A percentile compares a stretch with the other conserved stretches of the same genome.
Evolutionary conservation across 345 rosid genomes (phyloP).

Genomic region (Salix koriyanagi): DNA sequence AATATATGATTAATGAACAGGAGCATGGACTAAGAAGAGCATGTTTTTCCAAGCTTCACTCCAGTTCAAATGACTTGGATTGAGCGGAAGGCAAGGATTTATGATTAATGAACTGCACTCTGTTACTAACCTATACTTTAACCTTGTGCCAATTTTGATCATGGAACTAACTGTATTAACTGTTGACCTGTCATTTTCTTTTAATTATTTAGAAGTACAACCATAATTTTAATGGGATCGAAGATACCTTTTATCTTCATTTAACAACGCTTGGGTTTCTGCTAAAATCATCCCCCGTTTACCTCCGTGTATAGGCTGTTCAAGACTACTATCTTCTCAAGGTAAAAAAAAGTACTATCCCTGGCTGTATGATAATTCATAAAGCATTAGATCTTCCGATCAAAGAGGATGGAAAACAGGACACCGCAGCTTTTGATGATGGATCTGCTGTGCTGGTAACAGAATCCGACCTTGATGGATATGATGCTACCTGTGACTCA

Average conservation of each 20-base stretch:
- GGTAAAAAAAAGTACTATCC: constrained; percentile 18
- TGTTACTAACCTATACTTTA: not conserved
- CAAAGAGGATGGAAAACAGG: not conserved
- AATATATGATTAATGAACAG: too few species aligned
- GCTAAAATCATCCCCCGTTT: not conserved
- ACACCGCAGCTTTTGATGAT: not conserved
- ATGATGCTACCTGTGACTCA: not conserved
- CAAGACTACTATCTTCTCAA: constrained; percentile 33
- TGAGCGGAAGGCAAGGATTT: not conserved
- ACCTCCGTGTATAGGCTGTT: constrained; percentile 36
- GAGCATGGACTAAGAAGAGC: not conserved
- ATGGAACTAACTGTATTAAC: not conserved
- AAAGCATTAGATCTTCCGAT: not conserved
- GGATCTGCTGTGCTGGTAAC: constrained; percentile 9
- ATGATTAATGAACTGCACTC: not conserved
- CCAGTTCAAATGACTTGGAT: not conserved
- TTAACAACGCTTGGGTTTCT: not conserved
- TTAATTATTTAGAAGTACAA: not conserved
- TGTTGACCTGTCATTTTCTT: not conserved
- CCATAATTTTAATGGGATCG: not conserved
- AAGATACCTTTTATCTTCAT: not conserved
- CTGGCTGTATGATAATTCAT: not conserved
- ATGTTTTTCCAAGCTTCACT: not conserved
- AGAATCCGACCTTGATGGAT: constrained; percentile 16
- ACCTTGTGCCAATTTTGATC: not conserved